Evolutionary conservation across 306 rosid genomes (phyloP).

Genomic region (Pachyrhizus erosus): DNA sequence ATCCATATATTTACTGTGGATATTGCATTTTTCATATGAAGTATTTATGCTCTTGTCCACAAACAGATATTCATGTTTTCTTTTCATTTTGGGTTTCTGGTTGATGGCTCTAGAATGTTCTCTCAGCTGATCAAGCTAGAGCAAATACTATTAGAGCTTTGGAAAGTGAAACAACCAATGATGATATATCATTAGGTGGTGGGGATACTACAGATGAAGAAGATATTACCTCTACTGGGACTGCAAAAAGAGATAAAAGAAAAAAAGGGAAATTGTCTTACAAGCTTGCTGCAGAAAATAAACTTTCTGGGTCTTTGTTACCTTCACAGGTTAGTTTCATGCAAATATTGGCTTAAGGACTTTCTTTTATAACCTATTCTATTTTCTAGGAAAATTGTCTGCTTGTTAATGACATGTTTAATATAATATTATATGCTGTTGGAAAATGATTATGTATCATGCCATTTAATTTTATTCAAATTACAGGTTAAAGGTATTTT

Average conservation of each 20-base stretch:
- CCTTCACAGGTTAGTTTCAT: conserved; percentile 74
- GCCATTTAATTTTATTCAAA: conserved; percentile 12
- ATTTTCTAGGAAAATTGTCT: not conserved
- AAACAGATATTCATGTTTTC: not conserved
- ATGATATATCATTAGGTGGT: conserved; percentile 45
- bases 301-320: conserved; percentile 60
- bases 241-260: conserved; percentile 37
- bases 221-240: conserved; percentile 40
- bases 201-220: conserved; percentile 47
- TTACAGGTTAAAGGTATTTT: conserved; percentile 68
- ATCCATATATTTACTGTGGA: not conserved
- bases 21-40: conserved; percentile 26
- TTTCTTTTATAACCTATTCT: not conserved
- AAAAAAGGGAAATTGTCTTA: conserved; percentile 32
- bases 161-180: conserved; percentile 51
- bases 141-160: conserved; percentile 54
- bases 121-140: conserved; percentile 47
- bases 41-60: not conserved
- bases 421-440: not conserved
- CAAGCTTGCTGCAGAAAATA: conserved; percentile 50
- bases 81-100: conserved; percentile 23
- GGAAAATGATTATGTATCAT: not conserved
- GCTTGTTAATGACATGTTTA: not conserved
- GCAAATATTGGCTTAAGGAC: conserved; percentile 11
- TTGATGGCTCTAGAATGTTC: conserved; percentile 59